phyloP scores from a whole-genome alignment of 1,284 basidiomycete genomes.

The Apiotrichum porosum region DNA sequence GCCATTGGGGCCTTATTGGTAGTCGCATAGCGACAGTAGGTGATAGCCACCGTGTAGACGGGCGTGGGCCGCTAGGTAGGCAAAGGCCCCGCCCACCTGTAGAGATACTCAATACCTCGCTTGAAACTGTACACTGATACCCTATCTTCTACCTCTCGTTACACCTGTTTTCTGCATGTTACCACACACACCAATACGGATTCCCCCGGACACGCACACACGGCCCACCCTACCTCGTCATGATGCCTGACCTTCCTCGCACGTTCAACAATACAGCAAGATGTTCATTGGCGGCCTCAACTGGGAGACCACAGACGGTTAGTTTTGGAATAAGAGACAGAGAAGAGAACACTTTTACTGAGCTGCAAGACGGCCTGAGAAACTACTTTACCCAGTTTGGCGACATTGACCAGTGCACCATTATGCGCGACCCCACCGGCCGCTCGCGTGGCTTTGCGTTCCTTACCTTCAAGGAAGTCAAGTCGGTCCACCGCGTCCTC shows the following conservation, averaged over 20 bases:
- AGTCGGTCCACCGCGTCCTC: slow-evolving; percentile 84
- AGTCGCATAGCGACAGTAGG: not conserved
- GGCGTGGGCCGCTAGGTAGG: not conserved
- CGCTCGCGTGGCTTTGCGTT: slow-evolving; percentile 92
- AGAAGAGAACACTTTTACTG: slow-evolving; percentile 1
- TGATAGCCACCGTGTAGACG: not conserved
- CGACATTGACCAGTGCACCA: slow-evolving; percentile 83
- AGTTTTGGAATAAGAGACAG: slow-evolving; percentile 20
- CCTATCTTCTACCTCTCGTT: slow-evolving; percentile 2
- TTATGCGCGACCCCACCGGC: slow-evolving; percentile 88
- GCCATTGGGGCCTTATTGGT: too few relatives aligned
- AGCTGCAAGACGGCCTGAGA: slow-evolving; percentile 63
- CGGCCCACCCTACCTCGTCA: not conserved
- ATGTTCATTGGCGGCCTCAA: slow-evolving; percentile 96
- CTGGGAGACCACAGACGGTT: slow-evolving; percentile 94
- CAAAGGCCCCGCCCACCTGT: too few relatives aligned
- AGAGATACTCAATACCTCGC: not conserved
- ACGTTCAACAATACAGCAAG: slow-evolving; percentile 61
- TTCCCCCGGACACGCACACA: not conserved
- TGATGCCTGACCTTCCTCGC: too few relatives aligned
- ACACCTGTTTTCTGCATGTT: slow-evolving; percentile 1
- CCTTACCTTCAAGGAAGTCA: slow-evolving; percentile 80
- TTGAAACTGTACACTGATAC: slow-evolving; percentile 11
- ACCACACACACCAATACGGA: slow-evolving; percentile 8
- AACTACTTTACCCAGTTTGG: slow-evolving; percentile 87